phyloP scores from a whole-genome alignment of 352 stramenopile species.

The Phytophthora citrophthora region DNA sequence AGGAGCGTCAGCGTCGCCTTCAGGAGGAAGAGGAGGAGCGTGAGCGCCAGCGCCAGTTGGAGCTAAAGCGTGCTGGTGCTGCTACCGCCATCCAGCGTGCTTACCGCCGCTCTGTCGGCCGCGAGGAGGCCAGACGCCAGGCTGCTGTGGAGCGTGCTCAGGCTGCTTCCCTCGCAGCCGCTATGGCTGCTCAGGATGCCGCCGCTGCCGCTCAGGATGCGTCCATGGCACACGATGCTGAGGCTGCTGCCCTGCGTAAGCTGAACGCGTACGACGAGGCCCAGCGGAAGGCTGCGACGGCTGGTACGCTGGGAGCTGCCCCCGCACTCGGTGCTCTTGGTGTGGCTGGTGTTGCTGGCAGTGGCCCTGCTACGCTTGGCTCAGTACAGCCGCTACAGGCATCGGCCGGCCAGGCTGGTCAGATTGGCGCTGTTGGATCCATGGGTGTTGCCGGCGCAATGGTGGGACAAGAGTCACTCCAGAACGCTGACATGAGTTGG shows the following conservation, averaged over 20 bases:
- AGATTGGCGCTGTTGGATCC: conserved; percentile 79
- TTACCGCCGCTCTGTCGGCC: conserved; percentile 67
- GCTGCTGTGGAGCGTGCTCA: conserved; percentile 72
- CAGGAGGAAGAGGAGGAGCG: conserved; percentile 69
- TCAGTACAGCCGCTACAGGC: conserved; percentile 73
- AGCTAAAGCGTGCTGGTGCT: conserved; percentile 58
- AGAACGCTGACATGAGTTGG: conserved; percentile 88
- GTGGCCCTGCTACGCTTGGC: conserved; percentile 62
- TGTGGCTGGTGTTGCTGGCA: conserved; percentile 57
- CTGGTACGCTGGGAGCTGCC: conserved; percentile 58
- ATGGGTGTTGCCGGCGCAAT: conserved; percentile 76
- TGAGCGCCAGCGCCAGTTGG: conserved; percentile 65
- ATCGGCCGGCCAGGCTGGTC: conserved; percentile 69
- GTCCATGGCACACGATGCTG: conserved; percentile 71
- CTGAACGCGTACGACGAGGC: conserved; percentile 68
- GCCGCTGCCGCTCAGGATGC: conserved; percentile 74
- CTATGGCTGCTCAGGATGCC: conserved; percentile 77
- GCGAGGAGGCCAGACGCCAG: conserved; percentile 77
- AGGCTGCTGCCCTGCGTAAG: conserved; percentile 80
- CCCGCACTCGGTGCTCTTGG: conserved; percentile 63
- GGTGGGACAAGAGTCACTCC: conserved; percentile 80
- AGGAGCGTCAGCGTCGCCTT: conserved; percentile 65
- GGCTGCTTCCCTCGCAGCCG: conserved; percentile 73
- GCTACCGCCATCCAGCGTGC: conserved; percentile 74
- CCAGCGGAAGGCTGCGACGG: conserved; percentile 47